Conservation (phyloP, 2,329 filamentous ascomycete genomes). For the Penicillium sp. region DNA sequence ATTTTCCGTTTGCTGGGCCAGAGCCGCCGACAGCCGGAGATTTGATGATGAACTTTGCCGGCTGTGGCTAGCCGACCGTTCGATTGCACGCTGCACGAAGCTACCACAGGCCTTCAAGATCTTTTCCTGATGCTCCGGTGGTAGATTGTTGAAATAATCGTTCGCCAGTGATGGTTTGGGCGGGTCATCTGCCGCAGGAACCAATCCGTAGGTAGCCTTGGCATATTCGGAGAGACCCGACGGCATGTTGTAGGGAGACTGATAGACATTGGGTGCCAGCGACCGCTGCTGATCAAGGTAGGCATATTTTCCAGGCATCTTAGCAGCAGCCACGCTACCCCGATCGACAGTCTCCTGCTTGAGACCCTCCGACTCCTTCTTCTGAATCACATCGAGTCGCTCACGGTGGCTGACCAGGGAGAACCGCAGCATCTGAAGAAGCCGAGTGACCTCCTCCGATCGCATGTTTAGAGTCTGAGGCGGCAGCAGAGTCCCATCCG, state of each 20-base stretch:
- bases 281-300: conserved; percentile 43
- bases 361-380: conserved; percentile 37
- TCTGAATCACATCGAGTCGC: conserved; percentile 40
- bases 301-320: conserved; percentile 41
- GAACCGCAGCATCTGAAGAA: conserved; percentile 47
- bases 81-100: conserved; percentile 42
- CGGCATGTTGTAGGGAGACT: conserved; percentile 46
- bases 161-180: conserved; percentile 44
- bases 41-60: conserved; percentile 41
- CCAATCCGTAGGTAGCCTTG: conserved; percentile 40
- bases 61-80: conserved; percentile 39
- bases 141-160: conserved; percentile 43
- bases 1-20: conserved; percentile 43
- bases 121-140: conserved; percentile 43
- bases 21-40: conserved; percentile 38
- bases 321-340: conserved; percentile 31
- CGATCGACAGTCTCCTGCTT: conserved; percentile 36
- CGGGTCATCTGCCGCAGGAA: conserved; percentile 35
- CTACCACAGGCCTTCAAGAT: conserved; percentile 45
- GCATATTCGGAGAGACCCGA: conserved; percentile 46
- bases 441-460: conserved; percentile 44
- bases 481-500: conserved; percentile 40
- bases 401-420: conserved; percentile 43
- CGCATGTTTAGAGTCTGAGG: conserved; percentile 46
- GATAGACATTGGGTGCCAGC: conserved; percentile 41